Evolutionary conservation across 495 filamentous ascomycete genomes (phyloP).

Genomic region (Aspergillus saccharolyticus): DNA sequence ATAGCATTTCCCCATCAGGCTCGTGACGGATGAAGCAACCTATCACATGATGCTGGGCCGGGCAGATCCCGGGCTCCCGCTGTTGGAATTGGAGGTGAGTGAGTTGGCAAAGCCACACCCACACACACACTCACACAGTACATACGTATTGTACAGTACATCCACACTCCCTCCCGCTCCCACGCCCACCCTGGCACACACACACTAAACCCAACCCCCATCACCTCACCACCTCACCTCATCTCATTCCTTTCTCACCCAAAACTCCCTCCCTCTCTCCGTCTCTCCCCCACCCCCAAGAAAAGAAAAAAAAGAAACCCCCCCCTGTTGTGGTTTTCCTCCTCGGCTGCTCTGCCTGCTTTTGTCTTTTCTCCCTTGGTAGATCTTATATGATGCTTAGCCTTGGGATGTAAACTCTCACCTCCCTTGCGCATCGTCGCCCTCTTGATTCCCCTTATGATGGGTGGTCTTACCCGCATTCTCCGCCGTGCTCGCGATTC

Average conservation of each 20-base stretch:
- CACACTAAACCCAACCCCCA: too few relatives aligned
- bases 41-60: slow-evolving; percentile 25
- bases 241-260: not conserved
- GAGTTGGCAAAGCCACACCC: slow-evolving; percentile 20
- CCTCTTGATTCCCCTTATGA: slow-evolving; percentile 29
- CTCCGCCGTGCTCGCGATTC: slow-evolving; percentile 29
- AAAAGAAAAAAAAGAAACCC: too few relatives aligned
- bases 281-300: not conserved
- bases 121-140: too few relatives aligned
- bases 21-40: slow-evolving; percentile 13
- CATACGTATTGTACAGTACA: too few relatives aligned
- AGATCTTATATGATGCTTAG: slow-evolving; percentile 33
- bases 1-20: not conserved
- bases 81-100: slow-evolving; percentile 19
- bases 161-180: too few relatives aligned
- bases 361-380: slow-evolving; percentile 23
- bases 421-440: slow-evolving; percentile 19
- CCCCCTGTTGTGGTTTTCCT: too few relatives aligned
- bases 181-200: too few relatives aligned
- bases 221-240: not conserved
- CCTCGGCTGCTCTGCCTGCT: slow-evolving; percentile 4
- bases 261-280: slow-evolving; percentile 12
- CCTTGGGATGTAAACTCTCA: slow-evolving; percentile 25
- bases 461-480: slow-evolving; percentile 31
- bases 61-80: slow-evolving; percentile 15